Conservation (phyloP, 176 grass and related monocot species). For the Carex pumila region DNA sequence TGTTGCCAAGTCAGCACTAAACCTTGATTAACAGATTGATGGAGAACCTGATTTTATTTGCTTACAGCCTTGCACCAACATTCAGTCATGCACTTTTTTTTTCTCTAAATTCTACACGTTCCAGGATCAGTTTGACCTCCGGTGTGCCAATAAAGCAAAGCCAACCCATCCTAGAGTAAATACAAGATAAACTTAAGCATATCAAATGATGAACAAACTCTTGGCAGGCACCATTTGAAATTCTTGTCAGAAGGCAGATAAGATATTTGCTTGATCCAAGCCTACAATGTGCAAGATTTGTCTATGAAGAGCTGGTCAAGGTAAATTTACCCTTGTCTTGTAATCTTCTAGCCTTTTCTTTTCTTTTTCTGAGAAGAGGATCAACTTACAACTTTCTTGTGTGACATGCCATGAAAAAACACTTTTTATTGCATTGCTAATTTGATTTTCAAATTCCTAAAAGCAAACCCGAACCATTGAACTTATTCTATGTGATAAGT, state of each 20-base stretch:
- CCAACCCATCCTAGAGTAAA: background rate
- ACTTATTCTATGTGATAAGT: background rate
- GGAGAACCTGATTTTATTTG: slow-evolving; percentile 1
- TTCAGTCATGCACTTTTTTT: slow-evolving; percentile 14
- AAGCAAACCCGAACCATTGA: background rate
- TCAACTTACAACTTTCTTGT: background rate
- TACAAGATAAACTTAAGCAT: background rate
- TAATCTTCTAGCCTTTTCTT: slow-evolving; percentile 3
- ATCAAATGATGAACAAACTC: background rate
- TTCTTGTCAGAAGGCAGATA: slow-evolving; percentile 91
- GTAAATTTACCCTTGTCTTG: slow-evolving; percentile 32
- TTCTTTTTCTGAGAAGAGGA: background rate
- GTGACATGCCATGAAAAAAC: background rate
- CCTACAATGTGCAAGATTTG: slow-evolving; percentile 91
- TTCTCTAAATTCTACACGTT: slow-evolving; percentile 3
- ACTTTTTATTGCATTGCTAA: background rate
- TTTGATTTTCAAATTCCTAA: background rate
- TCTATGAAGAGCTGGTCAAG: slow-evolving; percentile 96
- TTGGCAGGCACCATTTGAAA: slow-evolving; percentile 84
- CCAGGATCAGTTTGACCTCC: slow-evolving; percentile 8
- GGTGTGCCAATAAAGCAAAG: slow-evolving; percentile 3
- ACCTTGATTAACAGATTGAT: background rate
- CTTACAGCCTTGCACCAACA: slow-evolving; percentile 14
- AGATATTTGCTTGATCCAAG: slow-evolving; percentile 81
- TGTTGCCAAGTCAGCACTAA: background rate